Conservation (phyloP, 78 protist species). For the Paulinella micropora region DNA sequence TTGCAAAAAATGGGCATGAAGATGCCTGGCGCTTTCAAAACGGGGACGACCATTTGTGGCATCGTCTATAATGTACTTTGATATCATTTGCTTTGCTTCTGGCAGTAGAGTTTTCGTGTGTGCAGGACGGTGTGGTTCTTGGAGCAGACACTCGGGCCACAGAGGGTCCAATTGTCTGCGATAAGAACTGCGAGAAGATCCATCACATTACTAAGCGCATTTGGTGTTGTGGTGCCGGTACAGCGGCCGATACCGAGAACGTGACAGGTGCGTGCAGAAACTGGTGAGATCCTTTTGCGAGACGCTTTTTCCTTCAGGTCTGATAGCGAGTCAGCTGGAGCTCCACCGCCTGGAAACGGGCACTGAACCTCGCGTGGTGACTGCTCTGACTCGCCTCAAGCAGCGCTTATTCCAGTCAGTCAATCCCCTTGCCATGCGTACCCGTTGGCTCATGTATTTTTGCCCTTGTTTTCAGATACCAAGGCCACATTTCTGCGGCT, state of each 20-base stretch:
- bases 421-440: neutral
- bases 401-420: slow-evolving; percentile 65
- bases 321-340: slow-evolving; percentile 45
- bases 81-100: too few species aligned
- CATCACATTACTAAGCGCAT: slow-evolving; percentile 94
- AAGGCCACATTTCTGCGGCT: slow-evolving; percentile 86
- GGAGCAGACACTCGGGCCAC: slow-evolving; percentile 98
- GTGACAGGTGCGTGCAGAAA: neutral
- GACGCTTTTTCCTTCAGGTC: neutral
- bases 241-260: slow-evolving; percentile 94
- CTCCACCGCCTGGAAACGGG: slow-evolving; percentile 62
- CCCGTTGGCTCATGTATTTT: neutral
- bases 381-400: slow-evolving; percentile 76
- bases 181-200: slow-evolving; percentile 95
- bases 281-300: neutral
- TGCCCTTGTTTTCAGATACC: slow-evolving; percentile 7
- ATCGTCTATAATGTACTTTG: slow-evolving; percentile 53
- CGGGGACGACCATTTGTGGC: slow-evolving; percentile 98
- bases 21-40: too few species aligned
- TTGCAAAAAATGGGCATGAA: too few species aligned
- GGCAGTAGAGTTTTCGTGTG: too few species aligned
- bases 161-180: slow-evolving; percentile 86
- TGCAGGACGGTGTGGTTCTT: slow-evolving; percentile 80
- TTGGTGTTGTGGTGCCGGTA: slow-evolving; percentile 98
- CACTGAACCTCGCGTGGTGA: slow-evolving; percentile 60